These are phyloP conservation scores for Linnemannia exigua DNA, from an alignment of 192 early-diverging fungal genomes.

Conservation along the genomic window DNA sequence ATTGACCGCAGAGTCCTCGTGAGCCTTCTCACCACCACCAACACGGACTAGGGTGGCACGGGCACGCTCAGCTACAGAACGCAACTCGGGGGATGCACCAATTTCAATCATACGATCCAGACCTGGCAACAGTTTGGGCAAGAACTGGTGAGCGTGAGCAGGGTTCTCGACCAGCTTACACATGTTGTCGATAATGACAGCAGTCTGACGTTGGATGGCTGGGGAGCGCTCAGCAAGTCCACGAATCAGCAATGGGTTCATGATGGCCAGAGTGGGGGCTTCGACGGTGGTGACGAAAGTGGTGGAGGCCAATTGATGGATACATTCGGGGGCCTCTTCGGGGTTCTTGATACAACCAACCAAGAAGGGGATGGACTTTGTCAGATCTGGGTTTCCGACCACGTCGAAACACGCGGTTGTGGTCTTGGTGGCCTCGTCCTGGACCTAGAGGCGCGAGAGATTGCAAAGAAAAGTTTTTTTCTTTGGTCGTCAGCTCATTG, in stretches of 20 bases:
- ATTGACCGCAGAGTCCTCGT: slow-evolving; percentile 57
- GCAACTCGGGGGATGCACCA: slow-evolving; percentile 81
- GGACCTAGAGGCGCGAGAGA: slow-evolving; percentile 23
- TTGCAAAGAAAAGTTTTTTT: background rate
- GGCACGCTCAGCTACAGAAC: slow-evolving; percentile 73
- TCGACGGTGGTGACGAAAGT: slow-evolving; percentile 83
- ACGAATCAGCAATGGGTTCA: slow-evolving; percentile 79
- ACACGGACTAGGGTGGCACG: slow-evolving; percentile 74
- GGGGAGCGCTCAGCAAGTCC: slow-evolving; percentile 74
- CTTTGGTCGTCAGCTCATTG: slow-evolving; percentile 68
- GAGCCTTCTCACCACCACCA: slow-evolving; percentile 58
- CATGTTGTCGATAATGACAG: slow-evolving; percentile 91
- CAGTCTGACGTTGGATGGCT: slow-evolving; percentile 76
- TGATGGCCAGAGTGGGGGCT: slow-evolving; percentile 80
- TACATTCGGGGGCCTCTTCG: slow-evolving; percentile 80
- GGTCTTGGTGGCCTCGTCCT: slow-evolving; percentile 65
- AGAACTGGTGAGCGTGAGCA: slow-evolving; percentile 80
- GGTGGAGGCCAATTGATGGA: slow-evolving; percentile 80
- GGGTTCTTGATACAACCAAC: slow-evolving; percentile 79
- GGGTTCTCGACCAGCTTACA: slow-evolving; percentile 88
- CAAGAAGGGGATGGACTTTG: slow-evolving; percentile 76
- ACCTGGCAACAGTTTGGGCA: slow-evolving; percentile 79
- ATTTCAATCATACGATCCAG: slow-evolving; percentile 80
- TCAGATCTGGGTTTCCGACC: slow-evolving; percentile 83
- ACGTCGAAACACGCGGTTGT: slow-evolving; percentile 73